These are phyloP conservation scores for Hsuehochloa calcarea DNA, from an alignment of 176 grass and related monocot genomes.

Conservation along the genomic window DNA sequence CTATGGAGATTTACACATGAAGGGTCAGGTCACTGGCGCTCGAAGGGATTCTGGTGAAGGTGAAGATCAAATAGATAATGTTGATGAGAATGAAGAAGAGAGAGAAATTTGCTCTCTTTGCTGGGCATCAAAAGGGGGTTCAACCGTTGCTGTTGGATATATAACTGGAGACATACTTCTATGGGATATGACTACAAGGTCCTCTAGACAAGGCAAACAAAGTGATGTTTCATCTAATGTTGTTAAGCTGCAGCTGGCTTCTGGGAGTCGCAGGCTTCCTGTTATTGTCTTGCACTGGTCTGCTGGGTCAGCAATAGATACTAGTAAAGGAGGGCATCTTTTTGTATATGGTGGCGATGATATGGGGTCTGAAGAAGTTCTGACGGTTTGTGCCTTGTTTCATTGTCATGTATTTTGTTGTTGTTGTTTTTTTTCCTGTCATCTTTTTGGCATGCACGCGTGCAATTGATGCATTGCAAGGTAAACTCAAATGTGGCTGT, in stretches of 20 bases:
- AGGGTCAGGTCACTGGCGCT: constrained; percentile 37
- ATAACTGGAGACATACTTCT: constrained; percentile 91
- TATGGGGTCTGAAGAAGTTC: constrained; percentile 98
- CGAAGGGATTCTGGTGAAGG: constrained; percentile 25
- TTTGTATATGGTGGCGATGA: constrained; percentile 97
- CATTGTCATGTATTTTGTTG: not conserved
- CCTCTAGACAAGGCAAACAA: constrained; percentile 59
- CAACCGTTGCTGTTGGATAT: constrained; percentile 73
- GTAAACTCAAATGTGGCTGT: constrained; percentile 32
- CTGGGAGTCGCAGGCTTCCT: constrained; percentile 77
- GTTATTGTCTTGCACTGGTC: constrained; percentile 96
- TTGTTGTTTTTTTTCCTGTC: not conserved
- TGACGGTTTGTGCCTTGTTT: constrained; percentile 59
- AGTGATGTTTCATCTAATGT: constrained; percentile 47
- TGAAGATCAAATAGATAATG: constrained; percentile 44
- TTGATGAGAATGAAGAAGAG: constrained; percentile 58
- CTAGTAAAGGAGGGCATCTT: constrained; percentile 70
- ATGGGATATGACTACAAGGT: constrained; percentile 58
- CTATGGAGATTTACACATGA: constrained; percentile 54
- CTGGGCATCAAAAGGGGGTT: constrained; percentile 68
- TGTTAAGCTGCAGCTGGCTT: constrained; percentile 85
- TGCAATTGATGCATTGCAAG: constrained; percentile 6
- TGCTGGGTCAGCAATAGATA: constrained; percentile 43
- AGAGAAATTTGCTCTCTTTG: constrained; percentile 90
- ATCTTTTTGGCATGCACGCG: constrained; percentile 2